These are phyloP conservation scores for Babjeviella inositovora DNA, from an alignment of 805 yeast genomes.

Conservation along the genomic window DNA sequence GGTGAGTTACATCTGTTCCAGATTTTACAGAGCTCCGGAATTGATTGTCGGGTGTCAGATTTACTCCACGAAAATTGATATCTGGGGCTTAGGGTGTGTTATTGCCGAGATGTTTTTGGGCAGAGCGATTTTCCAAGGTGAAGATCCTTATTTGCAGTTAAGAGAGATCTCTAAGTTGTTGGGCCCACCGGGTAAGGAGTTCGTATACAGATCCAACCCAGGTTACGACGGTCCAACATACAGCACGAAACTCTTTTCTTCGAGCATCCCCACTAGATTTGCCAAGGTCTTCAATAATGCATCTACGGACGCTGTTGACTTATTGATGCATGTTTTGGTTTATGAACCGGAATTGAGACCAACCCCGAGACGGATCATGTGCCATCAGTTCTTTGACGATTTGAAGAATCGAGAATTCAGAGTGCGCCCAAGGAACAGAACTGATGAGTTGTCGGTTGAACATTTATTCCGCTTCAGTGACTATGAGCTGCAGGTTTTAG, in stretches of 20 bases:
- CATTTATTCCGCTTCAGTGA: conserved; percentile 56
- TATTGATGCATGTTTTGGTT: conserved; percentile 66
- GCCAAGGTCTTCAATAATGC: conserved; percentile 43
- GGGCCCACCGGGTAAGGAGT: conserved; percentile 74
- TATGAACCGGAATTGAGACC: conserved; percentile 82
- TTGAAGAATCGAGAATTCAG: conserved; percentile 40
- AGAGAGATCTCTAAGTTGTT: conserved; percentile 79
- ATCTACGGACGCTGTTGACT: conserved; percentile 74
- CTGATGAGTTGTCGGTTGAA: conserved; percentile 17
- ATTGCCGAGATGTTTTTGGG: conserved; percentile 89
- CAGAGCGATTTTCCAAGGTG: conserved; percentile 91
- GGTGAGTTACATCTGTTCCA: conserved; percentile 88
- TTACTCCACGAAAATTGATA: conserved; percentile 83
- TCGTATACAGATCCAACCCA: conserved; percentile 61
- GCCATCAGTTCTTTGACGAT: conserved; percentile 84
- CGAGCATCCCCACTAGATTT: conserved; percentile 33
- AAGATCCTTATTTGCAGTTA: conserved; percentile 73
- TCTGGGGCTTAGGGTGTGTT: conserved; percentile 97
- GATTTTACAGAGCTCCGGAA: conserved; percentile 95
- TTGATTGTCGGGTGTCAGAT: conserved; percentile 79
- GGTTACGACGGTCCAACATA: conserved; percentile 62
- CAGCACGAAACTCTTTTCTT: conserved; percentile 44
- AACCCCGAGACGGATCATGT: conserved; percentile 66
- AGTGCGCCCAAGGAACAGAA: conserved; percentile 9
- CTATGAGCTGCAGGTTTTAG: conserved; percentile 40